Evolutionary conservation across 768 basidiomycete species (phyloP).

Genomic region (Lactarius trivialis): DNA sequence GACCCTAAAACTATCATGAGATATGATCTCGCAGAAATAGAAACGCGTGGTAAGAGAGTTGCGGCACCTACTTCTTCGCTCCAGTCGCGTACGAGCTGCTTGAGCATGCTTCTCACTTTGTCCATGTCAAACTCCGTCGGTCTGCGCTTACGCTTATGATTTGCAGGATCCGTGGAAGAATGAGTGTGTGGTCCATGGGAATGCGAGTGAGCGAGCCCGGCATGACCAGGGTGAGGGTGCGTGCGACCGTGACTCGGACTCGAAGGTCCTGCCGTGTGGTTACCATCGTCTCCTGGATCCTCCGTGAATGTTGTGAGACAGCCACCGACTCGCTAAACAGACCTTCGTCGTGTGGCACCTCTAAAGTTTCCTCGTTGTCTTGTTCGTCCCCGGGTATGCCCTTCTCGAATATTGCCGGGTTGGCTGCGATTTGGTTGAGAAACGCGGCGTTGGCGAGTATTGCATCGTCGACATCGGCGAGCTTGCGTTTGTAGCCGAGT

Average conservation of each 20-base stretch:
- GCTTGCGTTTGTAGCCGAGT: constrained; percentile 72
- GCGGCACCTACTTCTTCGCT: constrained; percentile 56
- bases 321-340: background rate
- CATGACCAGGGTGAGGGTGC: constrained; percentile 26
- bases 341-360: constrained; percentile 12
- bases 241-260: constrained; percentile 19
- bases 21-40: background rate
- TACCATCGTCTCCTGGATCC: background rate
- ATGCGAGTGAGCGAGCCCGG: constrained; percentile 33
- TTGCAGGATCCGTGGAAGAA: constrained; percentile 12
- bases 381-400: constrained; percentile 29
- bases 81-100: constrained; percentile 94
- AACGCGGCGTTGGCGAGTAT: constrained; percentile 79
- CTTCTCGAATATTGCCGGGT: constrained; percentile 77
- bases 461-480: constrained; percentile 73
- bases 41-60: background rate
- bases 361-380: constrained; percentile 26
- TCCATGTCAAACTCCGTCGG: constrained; percentile 79
- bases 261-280: background rate
- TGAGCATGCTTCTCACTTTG: constrained; percentile 84
- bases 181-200: constrained; percentile 27
- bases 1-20: constrained; percentile 46
- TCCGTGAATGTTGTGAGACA: background rate
- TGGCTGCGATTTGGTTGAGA: constrained; percentile 61
- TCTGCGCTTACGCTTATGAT: constrained; percentile 32